Conservation (phyloP, 306 rosid species). For the Gastrolobium villosum region DNA sequence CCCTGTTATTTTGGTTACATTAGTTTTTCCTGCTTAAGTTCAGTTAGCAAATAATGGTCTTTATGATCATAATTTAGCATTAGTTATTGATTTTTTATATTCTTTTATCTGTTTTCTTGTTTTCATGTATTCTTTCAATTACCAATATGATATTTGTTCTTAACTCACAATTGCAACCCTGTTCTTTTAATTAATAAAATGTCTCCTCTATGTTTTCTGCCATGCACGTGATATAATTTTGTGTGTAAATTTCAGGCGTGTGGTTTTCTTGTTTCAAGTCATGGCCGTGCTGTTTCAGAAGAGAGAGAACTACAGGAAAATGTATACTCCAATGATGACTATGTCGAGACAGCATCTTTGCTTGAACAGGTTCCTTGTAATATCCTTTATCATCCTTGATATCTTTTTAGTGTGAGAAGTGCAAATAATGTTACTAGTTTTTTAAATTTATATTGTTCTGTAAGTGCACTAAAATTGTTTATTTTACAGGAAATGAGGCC, state of each 20-base stretch:
- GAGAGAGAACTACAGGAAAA: constrained; percentile 87
- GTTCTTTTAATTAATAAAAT: constrained; percentile 26
- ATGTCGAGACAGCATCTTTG: constrained; percentile 71
- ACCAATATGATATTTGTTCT: constrained; percentile 36
- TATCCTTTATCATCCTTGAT: constrained; percentile 34
- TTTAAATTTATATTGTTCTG: constrained; percentile 39
- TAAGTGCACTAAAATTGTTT: constrained; percentile 38
- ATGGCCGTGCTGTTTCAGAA: constrained; percentile 65
- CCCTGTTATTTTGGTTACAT: constrained; percentile 32
- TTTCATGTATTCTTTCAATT: constrained; percentile 13
- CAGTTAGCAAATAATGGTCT: constrained; percentile 19
- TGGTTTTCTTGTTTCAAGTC: constrained; percentile 82
- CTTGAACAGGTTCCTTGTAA: constrained; percentile 80
- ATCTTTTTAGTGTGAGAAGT: constrained; percentile 22
- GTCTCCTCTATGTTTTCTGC: constrained; percentile 38
- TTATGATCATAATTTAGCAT: constrained; percentile 36
- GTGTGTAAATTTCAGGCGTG: constrained; percentile 73
- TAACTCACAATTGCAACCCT: not conserved
- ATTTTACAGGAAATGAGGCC: constrained; percentile 79
- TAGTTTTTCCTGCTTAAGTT: constrained; percentile 30
- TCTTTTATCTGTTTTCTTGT: constrained; percentile 13
- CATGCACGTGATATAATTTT: constrained; percentile 28
- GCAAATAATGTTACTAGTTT: constrained; percentile 32
- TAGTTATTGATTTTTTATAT: constrained; percentile 10
- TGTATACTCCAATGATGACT: constrained; percentile 72